Conservation (phyloP, 2,329 filamentous ascomycete genomes). For the Phoma sp. region DNA sequence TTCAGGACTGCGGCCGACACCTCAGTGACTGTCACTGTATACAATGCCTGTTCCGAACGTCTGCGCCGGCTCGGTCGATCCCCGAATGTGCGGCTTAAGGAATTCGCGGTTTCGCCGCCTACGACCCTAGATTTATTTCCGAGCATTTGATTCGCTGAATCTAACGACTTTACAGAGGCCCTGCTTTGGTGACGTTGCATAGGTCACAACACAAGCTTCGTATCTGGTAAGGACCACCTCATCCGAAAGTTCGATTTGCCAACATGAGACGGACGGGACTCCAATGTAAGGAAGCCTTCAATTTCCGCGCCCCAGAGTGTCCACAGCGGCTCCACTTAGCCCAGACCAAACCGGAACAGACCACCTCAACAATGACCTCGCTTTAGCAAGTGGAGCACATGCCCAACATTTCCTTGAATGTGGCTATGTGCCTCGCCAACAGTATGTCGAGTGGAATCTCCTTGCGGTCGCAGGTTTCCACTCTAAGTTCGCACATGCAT, state of each 20-base stretch:
- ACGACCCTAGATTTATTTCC: constrained; percentile 17
- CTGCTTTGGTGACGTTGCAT: constrained; percentile 11
- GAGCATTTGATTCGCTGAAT: constrained; percentile 10
- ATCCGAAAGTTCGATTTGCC: background rate
- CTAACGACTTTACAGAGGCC: background rate
- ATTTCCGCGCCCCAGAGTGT: constrained; percentile 17
- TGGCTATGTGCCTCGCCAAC: constrained; percentile 1
- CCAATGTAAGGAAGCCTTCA: constrained; percentile 16
- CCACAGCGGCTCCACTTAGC: constrained; percentile 27
- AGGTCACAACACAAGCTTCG: constrained; percentile 5
- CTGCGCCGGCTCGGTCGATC: constrained; percentile 10
- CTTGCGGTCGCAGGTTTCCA: background rate
- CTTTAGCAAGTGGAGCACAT: constrained; percentile 10
- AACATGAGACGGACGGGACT: constrained; percentile 4
- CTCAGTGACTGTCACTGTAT: background rate
- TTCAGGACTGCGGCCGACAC: background rate
- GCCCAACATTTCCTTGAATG: constrained; percentile 13
- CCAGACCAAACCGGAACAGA: constrained; percentile 21
- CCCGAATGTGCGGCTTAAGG: constrained; percentile 14
- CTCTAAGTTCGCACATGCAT: background rate
- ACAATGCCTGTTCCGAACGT: background rate
- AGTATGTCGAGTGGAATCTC: constrained; percentile 2
- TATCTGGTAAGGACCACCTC: background rate
- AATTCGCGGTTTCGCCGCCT: constrained; percentile 9
- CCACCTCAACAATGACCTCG: constrained; percentile 24